These are phyloP conservation scores for Bullera alba DNA, from an alignment of 768 basidiomycete species.

Conservation along the genomic window DNA sequence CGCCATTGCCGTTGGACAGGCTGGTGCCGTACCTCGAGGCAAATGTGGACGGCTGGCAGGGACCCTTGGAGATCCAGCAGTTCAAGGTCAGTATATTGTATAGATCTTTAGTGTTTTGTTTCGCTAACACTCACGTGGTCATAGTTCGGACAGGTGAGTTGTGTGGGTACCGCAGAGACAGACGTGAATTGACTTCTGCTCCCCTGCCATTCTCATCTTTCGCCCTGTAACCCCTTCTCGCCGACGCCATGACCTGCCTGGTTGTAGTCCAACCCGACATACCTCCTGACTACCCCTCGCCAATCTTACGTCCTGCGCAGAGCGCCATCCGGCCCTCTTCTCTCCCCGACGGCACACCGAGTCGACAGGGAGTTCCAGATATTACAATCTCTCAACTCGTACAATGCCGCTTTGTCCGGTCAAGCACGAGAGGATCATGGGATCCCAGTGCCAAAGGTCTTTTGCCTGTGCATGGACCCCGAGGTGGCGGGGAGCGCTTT, in stretches of 20 bases:
- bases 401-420: slow-evolving; percentile 54
- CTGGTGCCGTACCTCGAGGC: slow-evolving; percentile 52
- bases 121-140: not conserved
- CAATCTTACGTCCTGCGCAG: slow-evolving; percentile 77
- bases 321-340: slow-evolving; percentile 78
- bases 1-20: slow-evolving; percentile 26
- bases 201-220: no score
- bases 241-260: no score
- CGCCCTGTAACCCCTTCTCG: no score
- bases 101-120: not conserved
- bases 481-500: slow-evolving; percentile 78
- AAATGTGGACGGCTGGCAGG: slow-evolving; percentile 54
- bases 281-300: slow-evolving; percentile 69
- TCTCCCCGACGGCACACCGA: slow-evolving; percentile 88
- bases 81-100: slow-evolving; percentile 64
- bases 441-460: slow-evolving; percentile 80
- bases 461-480: slow-evolving; percentile 71
- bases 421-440: slow-evolving; percentile 24
- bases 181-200: not conserved
- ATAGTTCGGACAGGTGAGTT: slow-evolving; percentile 77
- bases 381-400: slow-evolving; percentile 64
- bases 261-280: slow-evolving; percentile 84
- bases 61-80: slow-evolving; percentile 75
- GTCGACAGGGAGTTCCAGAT: slow-evolving; percentile 88
- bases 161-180: not conserved